Evolutionary conservation across 805 yeast genomes (phyloP).

Genomic region (Candida odintsovae): DNA sequence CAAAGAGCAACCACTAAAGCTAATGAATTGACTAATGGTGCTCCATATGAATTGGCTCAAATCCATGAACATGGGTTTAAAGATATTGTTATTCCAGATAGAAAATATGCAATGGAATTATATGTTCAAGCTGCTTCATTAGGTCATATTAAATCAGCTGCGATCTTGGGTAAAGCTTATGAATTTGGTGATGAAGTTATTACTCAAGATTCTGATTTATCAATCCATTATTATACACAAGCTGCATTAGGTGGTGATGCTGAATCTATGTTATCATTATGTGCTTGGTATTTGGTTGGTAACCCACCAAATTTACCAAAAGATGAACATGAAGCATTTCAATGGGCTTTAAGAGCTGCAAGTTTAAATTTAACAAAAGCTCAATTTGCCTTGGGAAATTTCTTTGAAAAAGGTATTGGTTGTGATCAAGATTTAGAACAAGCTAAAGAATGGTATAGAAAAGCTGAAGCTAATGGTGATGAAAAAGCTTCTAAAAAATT

Average conservation of each 20-base stretch:
- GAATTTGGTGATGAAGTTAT: conserved; percentile 66
- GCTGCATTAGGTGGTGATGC: conserved; percentile 89
- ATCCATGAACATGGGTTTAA: conserved; percentile 78
- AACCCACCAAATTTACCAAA: conserved; percentile 74
- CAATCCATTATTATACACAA: conserved; percentile 87
- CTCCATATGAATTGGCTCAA: conserved; percentile 87
- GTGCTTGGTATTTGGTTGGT: conserved; percentile 96
- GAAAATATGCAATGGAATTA: conserved; percentile 76
- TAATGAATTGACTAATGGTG: conserved; percentile 80
- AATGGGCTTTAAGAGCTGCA: conserved; percentile 92
- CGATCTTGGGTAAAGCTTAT: conserved; percentile 74
- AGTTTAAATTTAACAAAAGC: conserved; percentile 70
- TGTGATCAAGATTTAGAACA: conserved; percentile 50
- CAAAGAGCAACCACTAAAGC: conserved; percentile 82
- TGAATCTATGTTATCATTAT: conserved; percentile 83
- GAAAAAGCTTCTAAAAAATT: conserved; percentile 40
- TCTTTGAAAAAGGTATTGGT: conserved; percentile 85
- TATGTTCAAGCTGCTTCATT: conserved; percentile 85
- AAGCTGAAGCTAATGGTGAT: conserved; percentile 63
- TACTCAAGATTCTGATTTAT: conserved; percentile 73
- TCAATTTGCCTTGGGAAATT: conserved; percentile 78
- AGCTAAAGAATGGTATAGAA: conserved; percentile 70
- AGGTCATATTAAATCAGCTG: conserved; percentile 77
- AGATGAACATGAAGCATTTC: conserved; percentile 82
- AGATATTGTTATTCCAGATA: conserved; percentile 83